Evolutionary conservation across 768 basidiomycete species (phyloP), one percentile per base, ranked within the genome.

Genomic region (Kwoniella sp.): DNA sequence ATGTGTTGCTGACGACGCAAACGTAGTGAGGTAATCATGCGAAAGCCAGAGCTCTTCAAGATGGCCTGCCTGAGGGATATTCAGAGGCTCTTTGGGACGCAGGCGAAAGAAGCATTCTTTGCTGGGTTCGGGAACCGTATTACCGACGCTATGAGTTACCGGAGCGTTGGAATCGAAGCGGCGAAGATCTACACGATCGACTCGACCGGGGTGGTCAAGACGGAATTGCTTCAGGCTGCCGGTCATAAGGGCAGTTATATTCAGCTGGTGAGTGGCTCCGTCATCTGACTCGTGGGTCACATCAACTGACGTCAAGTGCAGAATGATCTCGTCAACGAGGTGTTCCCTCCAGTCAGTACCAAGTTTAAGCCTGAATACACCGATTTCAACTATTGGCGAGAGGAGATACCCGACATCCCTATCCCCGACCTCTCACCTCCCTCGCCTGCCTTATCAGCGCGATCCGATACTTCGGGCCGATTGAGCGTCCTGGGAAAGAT

Each of bases 1-100:
- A 17, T 28, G 9, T 11, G 9, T 26, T 26, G 20, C 41, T 45
- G 11, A 25, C 25, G 41, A 12, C 5, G 48, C 55, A 47, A 56
- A 56, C 34, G 0, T 73, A 96, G 93, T 3, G 96, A 99, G 82
- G 95, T 99, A 17, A 95, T 99, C 75, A 91, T 98, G 90, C 89
- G 94, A 38, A 97, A 98, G 81, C 96, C 96, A 0, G 96, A 99
- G 77, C 86, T 98, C n/a, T 99, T 99, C 86, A 99, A 99, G 83
- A 99, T 99, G 96, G 93, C 95, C 1, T 97, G 94, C 82, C 82
- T 98, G 64, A 86, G 93, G 48, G 96, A 98, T 82, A 95, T 98
- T 59, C 91, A 91, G 70, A 85, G 93, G 23, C 80, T 98, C 5
- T 99, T 97, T 75, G 90, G 90, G 4, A 52, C 28, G 1, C 61